Percentiles rank a stretch among this genome's conserved stretches.
These are phyloP conservation scores for Benincasa hispida DNA, from an alignment of 306 rosid species.

Conservation along the genomic window DNA sequence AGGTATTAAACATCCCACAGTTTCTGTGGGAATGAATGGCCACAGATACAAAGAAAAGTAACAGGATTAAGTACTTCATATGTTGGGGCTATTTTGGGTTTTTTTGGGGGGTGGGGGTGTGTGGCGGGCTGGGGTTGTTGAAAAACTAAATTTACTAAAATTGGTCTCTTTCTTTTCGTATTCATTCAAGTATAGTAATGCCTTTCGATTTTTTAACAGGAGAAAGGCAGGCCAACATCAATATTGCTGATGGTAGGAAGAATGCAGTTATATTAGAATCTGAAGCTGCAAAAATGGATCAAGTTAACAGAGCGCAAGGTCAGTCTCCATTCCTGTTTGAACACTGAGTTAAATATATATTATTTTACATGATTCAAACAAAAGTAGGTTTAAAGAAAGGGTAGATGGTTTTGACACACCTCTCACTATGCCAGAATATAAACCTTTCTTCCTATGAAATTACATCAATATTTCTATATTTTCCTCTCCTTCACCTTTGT, in stretches of 20 bases:
- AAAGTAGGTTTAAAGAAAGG: not conserved
- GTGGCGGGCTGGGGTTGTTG: not conserved
- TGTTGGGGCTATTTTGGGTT: not conserved
- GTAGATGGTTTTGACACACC: not conserved
- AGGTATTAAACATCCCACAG: not conserved
- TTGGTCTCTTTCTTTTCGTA: not conserved
- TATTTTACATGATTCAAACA: not conserved
- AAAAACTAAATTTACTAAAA: not conserved
- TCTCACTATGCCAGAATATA: not conserved
- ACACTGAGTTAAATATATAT: not conserved
- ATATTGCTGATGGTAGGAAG: slow-evolving; percentile 87
- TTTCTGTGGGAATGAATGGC: not conserved
- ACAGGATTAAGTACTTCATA: not conserved
- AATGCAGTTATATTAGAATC: slow-evolving; percentile 77
- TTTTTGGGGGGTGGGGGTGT: too few species aligned
- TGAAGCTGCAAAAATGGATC: slow-evolving; percentile 85
- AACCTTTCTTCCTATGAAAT: not conserved
- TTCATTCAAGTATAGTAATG: slow-evolving; percentile 13
- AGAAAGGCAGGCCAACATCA: slow-evolving; percentile 80
- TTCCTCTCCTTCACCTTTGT: not conserved
- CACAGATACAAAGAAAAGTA: not conserved
- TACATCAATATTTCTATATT: not conserved
- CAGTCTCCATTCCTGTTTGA: slow-evolving; percentile 6
- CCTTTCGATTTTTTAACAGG: slow-evolving; percentile 41
- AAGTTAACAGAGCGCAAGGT: slow-evolving; percentile 75